These are phyloP conservation scores for Lyophyllum shimeji DNA, from an alignment of 768 basidiomycete genomes.

Conservation along the genomic window DNA sequence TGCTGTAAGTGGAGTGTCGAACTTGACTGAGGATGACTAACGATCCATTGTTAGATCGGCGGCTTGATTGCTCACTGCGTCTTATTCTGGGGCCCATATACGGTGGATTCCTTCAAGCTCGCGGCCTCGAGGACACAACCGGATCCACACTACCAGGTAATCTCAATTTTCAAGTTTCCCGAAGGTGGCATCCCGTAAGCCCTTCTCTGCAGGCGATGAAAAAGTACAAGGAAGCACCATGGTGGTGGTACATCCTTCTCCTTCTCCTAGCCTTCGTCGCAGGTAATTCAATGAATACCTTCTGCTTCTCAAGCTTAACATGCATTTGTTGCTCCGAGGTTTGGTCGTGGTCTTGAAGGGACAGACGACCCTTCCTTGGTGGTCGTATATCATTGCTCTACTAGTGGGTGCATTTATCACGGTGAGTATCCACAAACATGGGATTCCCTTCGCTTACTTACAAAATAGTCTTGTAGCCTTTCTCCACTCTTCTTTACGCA, in stretches of 20 bases:
- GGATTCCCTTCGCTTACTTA: neutral
- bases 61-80: constrained; percentile 55
- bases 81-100: constrained; percentile 58
- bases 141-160: constrained; percentile 56
- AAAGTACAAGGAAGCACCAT: constrained; percentile 59
- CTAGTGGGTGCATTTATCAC: constrained; percentile 46
- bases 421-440: constrained; percentile 16
- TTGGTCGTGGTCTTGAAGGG: constrained; percentile 57
- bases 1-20: constrained; percentile 29
- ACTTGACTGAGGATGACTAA: neutral
- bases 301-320: neutral
- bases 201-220: constrained; percentile 41
- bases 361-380: constrained; percentile 62
- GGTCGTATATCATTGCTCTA: constrained; percentile 60
- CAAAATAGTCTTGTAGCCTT: constrained; percentile 33
- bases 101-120: constrained; percentile 48
- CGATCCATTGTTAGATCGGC: constrained; percentile 42
- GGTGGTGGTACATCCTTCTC: constrained; percentile 59
- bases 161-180: neutral
- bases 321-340: constrained; percentile 27
- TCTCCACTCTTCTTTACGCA: constrained; percentile 54
- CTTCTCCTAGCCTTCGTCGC: constrained; percentile 53
- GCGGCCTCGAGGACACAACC: constrained; percentile 45
- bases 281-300: constrained; percentile 32
- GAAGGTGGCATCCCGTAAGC: neutral